Evolutionary conservation across 768 basidiomycete genomes (phyloP).

Genomic region (Filobasidium floriforme): DNA sequence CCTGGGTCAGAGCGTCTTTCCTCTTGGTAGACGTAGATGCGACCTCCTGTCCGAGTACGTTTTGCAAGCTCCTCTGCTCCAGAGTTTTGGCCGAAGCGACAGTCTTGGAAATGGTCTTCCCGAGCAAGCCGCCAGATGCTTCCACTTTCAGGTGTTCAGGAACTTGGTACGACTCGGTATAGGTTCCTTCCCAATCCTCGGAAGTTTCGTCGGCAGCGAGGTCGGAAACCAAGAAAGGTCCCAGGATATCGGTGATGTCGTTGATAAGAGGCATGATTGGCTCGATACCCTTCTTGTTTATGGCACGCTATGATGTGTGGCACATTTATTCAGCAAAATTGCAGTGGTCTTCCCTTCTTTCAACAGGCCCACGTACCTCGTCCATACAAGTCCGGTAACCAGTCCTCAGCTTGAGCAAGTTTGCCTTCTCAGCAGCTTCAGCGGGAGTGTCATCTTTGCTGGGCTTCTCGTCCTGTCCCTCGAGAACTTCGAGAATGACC

Average conservation of each 20-base stretch:
- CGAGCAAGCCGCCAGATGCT: background rate
- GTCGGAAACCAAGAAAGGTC: conserved; percentile 29
- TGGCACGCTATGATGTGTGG: conserved; percentile 43
- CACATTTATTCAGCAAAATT: background rate
- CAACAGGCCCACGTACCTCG: conserved; percentile 48
- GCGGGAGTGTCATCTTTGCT: conserved; percentile 39
- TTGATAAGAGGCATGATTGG: conserved; percentile 65
- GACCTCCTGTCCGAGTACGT: background rate
- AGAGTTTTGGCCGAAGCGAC: conserved; percentile 12
- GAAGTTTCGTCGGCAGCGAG: conserved; percentile 6
- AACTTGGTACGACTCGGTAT: conserved; percentile 29
- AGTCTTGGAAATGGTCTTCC: background rate
- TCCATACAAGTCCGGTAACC: conserved; percentile 78
- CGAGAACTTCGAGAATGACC: conserved; percentile 65
- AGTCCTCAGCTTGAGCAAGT: conserved; percentile 46
- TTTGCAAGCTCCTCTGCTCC: background rate
- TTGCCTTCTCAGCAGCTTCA: conserved; percentile 53
- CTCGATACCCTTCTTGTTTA: conserved; percentile 63
- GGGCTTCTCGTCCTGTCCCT: conserved; percentile 41
- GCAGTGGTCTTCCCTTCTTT: too few relatives aligned
- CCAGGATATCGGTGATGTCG: conserved; percentile 48
- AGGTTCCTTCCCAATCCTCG: conserved; percentile 33
- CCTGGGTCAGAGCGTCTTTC: conserved; percentile 61
- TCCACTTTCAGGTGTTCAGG: conserved; percentile 26
- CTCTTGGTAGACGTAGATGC: conserved; percentile 1